These are phyloP conservation scores for Talaromyces sp. DNA, from an alignment of 2,329 filamentous ascomycete genomes.

Conservation along the genomic window DNA sequence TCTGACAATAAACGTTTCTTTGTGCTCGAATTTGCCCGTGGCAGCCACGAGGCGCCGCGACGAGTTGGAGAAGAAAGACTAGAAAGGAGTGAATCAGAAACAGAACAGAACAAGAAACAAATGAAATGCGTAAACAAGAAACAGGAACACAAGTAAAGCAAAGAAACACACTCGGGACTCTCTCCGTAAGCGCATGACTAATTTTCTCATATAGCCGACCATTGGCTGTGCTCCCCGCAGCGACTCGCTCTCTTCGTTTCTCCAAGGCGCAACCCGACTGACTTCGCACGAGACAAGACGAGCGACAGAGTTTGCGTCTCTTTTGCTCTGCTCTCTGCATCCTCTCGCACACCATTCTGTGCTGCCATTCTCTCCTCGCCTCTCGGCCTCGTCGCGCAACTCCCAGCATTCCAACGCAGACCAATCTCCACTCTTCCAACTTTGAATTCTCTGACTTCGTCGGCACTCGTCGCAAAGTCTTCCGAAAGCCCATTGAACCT, in stretches of 20 bases:
- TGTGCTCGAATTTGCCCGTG: not conserved
- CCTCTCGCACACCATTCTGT: not conserved
- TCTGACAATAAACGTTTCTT: not conserved
- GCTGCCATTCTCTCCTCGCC: not conserved
- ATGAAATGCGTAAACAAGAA: not conserved
- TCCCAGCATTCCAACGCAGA: not conserved
- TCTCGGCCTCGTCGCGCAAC: not conserved
- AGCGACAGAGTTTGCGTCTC: not conserved
- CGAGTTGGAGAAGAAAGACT: not conserved
- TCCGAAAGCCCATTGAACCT: not conserved
- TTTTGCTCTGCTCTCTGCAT: not conserved
- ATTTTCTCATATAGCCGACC: not conserved
- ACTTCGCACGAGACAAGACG: slow-evolving; percentile 2
- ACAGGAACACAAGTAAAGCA: not conserved
- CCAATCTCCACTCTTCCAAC: slow-evolving; percentile 11
- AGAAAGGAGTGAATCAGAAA: too few species aligned
- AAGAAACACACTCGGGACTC: not conserved
- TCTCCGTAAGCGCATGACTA: not conserved
- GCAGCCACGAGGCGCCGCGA: not conserved
- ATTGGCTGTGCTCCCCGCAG: slow-evolving; percentile 4
- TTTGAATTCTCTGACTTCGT: not conserved
- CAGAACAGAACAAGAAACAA: not conserved
- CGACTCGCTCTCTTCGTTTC: not conserved
- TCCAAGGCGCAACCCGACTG: not conserved
- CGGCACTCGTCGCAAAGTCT: slow-evolving; percentile 4